Conservation (phyloP, 768 basidiomycete genomes). For the Jaapia argillacea region DNA sequence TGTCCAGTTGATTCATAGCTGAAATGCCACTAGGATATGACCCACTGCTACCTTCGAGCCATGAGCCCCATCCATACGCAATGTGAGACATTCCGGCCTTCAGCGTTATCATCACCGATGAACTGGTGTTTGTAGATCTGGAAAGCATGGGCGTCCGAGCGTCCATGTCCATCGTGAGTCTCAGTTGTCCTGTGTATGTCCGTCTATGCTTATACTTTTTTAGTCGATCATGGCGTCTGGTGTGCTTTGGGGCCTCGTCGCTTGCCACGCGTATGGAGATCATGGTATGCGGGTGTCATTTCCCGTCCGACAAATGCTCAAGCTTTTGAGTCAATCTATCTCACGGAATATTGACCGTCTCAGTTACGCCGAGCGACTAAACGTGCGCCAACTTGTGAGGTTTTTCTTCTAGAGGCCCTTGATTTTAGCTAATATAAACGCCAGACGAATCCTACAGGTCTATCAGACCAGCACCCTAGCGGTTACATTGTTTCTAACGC, state of each 20-base stretch:
- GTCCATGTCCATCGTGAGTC: constrained; percentile 73
- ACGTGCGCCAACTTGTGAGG: constrained; percentile 66
- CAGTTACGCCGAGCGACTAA: constrained; percentile 65
- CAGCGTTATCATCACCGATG: constrained; percentile 2
- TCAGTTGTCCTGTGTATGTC: not conserved
- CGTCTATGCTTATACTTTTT: no score
- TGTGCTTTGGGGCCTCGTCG: constrained; percentile 69
- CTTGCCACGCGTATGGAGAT: constrained; percentile 68
- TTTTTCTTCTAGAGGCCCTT: no score
- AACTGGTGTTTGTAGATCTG: constrained; percentile 45
- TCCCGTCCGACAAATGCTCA: constrained; percentile 74
- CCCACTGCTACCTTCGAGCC: constrained; percentile 70
- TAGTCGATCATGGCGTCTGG: constrained; percentile 79
- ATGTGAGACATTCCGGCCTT: constrained; percentile 23
- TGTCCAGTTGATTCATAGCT: not conserved
- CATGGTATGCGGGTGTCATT: constrained; percentile 82
- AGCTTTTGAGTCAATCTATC: constrained; percentile 69
- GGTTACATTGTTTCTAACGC: constrained; percentile 76
- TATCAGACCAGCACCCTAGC: constrained; percentile 54
- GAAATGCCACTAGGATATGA: constrained; percentile 50
- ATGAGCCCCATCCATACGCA: constrained; percentile 84
- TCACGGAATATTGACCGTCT: constrained; percentile 72
- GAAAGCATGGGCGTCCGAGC: constrained; percentile 77
- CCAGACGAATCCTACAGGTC: constrained; percentile 75
- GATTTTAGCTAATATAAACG: no score